phyloP scores from a whole-genome alignment of 1,284 basidiomycete genomes.

The Clitocybe nebularis region DNA sequence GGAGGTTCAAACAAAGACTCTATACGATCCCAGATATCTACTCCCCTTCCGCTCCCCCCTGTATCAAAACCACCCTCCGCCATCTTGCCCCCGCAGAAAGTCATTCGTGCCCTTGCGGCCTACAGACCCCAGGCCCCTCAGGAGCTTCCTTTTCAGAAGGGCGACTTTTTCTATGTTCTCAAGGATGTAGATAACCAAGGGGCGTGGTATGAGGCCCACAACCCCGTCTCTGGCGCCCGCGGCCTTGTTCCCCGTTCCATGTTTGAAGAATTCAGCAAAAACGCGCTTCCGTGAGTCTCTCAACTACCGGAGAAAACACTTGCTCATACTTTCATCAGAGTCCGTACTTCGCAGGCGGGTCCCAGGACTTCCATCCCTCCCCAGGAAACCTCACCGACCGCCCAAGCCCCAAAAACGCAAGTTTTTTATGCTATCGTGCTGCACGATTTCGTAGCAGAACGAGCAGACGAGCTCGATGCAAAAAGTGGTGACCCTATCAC shows the following conservation, averaged over 20 bases:
- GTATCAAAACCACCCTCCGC: constrained; percentile 67
- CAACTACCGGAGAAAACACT: constrained; percentile 7
- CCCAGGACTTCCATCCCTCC: constrained; percentile 17
- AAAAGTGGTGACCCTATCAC: constrained; percentile 93
- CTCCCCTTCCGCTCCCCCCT: constrained; percentile 57
- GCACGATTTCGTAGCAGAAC: constrained; percentile 93
- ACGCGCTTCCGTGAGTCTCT: constrained; percentile 53
- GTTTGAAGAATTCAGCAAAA: constrained; percentile 88
- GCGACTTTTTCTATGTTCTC: constrained; percentile 97
- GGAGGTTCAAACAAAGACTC: constrained; percentile 56
- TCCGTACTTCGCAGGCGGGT: constrained; percentile 37
- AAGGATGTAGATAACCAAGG: constrained; percentile 60
- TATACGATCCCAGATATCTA: constrained; percentile 61
- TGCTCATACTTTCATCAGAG: constrained; percentile 24
- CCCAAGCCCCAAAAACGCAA: constrained; percentile 44
- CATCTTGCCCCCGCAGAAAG: constrained; percentile 88
- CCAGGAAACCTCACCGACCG: constrained; percentile 23
- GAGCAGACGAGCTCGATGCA: constrained; percentile 94
- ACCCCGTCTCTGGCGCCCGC: constrained; percentile 87
- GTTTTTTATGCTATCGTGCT: constrained; percentile 91
- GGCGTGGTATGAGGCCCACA: constrained; percentile 83
- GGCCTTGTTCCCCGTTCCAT: constrained; percentile 84
- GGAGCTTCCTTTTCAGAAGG: constrained; percentile 88
- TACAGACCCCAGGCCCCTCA: constrained; percentile 77
- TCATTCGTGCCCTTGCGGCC: constrained; percentile 81